Percentiles rank a stretch among this genome's conserved stretches.
phyloP scores from a whole-genome alignment of 768 basidiomycete genomes.

The Pleurotus pulmonarius region DNA sequence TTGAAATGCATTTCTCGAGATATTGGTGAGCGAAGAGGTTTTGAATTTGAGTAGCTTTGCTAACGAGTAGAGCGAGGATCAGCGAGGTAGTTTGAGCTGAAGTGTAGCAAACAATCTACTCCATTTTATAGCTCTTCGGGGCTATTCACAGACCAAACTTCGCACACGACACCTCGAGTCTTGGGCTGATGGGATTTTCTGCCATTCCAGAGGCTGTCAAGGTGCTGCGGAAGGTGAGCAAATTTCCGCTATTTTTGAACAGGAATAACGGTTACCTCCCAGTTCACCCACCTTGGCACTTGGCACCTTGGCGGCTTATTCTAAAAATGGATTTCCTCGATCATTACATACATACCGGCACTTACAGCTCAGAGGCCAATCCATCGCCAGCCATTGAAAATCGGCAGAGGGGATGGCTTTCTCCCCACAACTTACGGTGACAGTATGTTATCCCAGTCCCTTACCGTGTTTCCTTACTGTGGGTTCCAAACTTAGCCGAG shows the following conservation, averaged over 20 bases:
- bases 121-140: background rate
- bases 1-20: background rate
- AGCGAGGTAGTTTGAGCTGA: background rate
- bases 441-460: no score
- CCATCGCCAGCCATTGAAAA: no score
- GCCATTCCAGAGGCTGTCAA: background rate
- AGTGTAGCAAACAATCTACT: background rate
- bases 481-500: no score
- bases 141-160: background rate
- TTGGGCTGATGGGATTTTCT: background rate
- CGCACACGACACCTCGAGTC: background rate
- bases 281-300: conserved; percentile 1
- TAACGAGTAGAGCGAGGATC: background rate
- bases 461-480: no score
- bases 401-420: no score
- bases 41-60: background rate
- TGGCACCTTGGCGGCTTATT: background rate
- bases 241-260: background rate
- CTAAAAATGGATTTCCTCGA: no score
- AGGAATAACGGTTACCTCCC: background rate
- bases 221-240: background rate
- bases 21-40: background rate
- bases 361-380: no score
- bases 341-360: no score
- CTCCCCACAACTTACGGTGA: no score